These are phyloP conservation scores for Talaromyces proteolyticus DNA, from an alignment of 495 filamentous ascomycete genomes.

Conservation along the genomic window DNA sequence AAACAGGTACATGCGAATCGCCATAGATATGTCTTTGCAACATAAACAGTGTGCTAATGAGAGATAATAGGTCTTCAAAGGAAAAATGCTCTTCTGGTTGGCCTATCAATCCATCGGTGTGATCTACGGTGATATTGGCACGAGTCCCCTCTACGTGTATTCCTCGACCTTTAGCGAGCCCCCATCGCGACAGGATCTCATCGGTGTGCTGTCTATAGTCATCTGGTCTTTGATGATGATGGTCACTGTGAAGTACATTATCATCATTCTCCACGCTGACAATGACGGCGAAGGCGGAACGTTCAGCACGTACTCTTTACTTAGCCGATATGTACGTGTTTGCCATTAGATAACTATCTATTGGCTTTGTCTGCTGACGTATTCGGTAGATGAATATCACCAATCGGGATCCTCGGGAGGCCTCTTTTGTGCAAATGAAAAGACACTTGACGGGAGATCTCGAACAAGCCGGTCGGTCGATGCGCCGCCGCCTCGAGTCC, in stretches of 20 bases:
- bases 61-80: too few relatives aligned
- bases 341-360: too few relatives aligned
- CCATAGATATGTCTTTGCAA: too few relatives aligned
- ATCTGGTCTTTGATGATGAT: conserved; percentile 70
- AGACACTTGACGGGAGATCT: too few relatives aligned
- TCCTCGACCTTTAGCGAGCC: conserved; percentile 59
- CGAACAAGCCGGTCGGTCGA: too few relatives aligned
- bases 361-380: neutral
- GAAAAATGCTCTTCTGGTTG: too few relatives aligned
- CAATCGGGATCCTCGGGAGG: neutral
- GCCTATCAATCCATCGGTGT: conserved; percentile 66
- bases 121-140: conserved; percentile 75
- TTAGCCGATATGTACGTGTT: conserved; percentile 59
- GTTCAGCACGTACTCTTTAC: conserved; percentile 63
- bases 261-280: conserved; percentile 64
- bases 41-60: too few relatives aligned
- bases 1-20: too few relatives aligned
- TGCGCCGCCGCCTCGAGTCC: too few relatives aligned
- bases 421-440: too few relatives aligned
- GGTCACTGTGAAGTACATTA: conserved; percentile 67
- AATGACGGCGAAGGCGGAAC: conserved; percentile 77
- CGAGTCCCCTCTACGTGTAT: conserved; percentile 66
- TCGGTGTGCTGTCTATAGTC: conserved; percentile 67
- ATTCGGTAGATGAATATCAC: conserved; percentile 36
- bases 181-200: conserved; percentile 53